Base-by-base conservation (phyloP, 2,329 filamentous ascomycete genomes). In the Corniculantispora saksenae region DNA sequence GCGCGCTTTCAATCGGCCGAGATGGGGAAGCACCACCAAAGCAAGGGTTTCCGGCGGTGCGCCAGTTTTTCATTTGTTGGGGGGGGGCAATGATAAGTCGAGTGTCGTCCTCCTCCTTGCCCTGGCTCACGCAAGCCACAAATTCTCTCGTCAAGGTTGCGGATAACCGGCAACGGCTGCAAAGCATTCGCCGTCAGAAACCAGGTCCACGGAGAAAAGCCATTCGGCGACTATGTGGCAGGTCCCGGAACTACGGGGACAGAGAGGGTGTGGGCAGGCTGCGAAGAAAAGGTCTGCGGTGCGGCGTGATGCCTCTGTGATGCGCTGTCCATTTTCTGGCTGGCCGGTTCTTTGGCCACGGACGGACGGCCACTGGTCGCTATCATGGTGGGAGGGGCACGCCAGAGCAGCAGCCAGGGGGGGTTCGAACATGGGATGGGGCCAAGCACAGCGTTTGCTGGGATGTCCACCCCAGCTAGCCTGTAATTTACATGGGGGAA, bases 141-240 rank as follows among this genome's bases (percentile, higher is more conserved):
- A n/a, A n/a, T n/a, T n/a, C n/a, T n/a, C n/a, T n/a, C n/a, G 32
- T 6, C 32, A 43, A 43, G 12, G 17, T 15, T 23, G 59, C 61
- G 61, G 61, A 43, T 63, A 63, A 56, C 53, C 61, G 61, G 61
- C 61, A 63, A 23, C 61, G 61, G 61, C 61, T 63, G 61, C 35
- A 13, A 48, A 55, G 55, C 21, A 32, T 59, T 27, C n/a, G 35
- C 5, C n/a, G n/a, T 21, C 19, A 9, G 32, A 55, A 23, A n/a
- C 17, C 35, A 55, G n/a, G 29, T 35, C 54, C 54, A 57, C 54
- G 35, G 55, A 45, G 25, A 54, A n/a, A 54, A 50, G n/a, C 23
- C 17, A n/a, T 3, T 50, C 47, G 19, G 32, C 32, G 32, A 32
- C 32, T 56, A 32, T 32, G 32, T 60, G 32, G 32, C 32, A 45